These are phyloP conservation scores for Penicillium sp. DNA, from an alignment of 2,329 filamentous ascomycete species.

Conservation along the genomic window DNA sequence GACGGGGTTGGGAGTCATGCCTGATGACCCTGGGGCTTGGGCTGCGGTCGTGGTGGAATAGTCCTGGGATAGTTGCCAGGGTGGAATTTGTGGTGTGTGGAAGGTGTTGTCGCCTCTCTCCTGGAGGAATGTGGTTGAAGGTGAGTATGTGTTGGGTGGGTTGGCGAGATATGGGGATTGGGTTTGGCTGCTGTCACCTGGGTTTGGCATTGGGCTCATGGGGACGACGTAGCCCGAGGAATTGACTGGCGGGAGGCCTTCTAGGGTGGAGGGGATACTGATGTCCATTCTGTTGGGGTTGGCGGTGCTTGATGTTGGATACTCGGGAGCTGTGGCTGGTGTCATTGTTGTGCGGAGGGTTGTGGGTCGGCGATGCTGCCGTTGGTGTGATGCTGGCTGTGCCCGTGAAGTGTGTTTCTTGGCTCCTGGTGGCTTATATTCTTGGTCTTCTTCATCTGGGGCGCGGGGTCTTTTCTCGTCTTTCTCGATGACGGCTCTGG, in stretches of 20 bases:
- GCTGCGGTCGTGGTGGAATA: not conserved
- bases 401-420: slow-evolving; percentile 26
- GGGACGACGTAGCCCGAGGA: slow-evolving; percentile 34
- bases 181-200: slow-evolving; percentile 3
- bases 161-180: slow-evolving; percentile 1
- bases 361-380: slow-evolving; percentile 5
- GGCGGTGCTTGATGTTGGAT: slow-evolving; percentile 6
- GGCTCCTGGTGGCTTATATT: slow-evolving; percentile 1
- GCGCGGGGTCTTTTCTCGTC: slow-evolving; percentile 61
- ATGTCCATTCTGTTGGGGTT: slow-evolving; percentile 6
- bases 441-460: slow-evolving; percentile 26
- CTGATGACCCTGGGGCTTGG: not conserved
- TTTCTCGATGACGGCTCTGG: slow-evolving; percentile 80
- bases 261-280: slow-evolving; percentile 27
- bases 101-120: not conserved
- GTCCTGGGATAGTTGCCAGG: slow-evolving; percentile 15
- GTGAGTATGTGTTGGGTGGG: not conserved
- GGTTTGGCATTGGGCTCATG: slow-evolving; percentile 14
- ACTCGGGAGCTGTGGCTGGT: not conserved
- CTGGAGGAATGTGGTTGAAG: slow-evolving; percentile 1
- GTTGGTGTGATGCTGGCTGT: slow-evolving; percentile 5
- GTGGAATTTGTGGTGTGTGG: not conserved
- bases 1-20: slow-evolving; percentile 5
- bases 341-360: slow-evolving; percentile 7
- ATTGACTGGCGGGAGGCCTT: slow-evolving; percentile 32